These are phyloP conservation scores for Globisporangium carolinianum DNA, from an alignment of 352 stramenopile species.

Conservation along the genomic window DNA sequence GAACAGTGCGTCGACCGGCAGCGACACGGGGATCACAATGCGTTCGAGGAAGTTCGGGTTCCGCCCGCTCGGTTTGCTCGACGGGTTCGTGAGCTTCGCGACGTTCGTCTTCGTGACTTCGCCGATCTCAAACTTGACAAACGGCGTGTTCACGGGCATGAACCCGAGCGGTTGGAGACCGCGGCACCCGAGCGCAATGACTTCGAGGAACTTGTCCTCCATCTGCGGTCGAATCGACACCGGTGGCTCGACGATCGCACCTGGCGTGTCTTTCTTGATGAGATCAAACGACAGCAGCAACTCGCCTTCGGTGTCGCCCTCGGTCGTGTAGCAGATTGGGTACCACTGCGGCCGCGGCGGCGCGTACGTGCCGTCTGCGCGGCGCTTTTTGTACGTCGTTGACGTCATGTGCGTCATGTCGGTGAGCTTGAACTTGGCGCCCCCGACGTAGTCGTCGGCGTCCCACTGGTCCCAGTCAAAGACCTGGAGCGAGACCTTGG, in stretches of 20 bases:
- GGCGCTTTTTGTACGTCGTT: conserved; percentile 45
- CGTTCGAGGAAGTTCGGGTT: conserved; percentile 89
- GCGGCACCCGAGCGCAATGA: conserved; percentile 74
- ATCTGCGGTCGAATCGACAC: conserved; percentile 49
- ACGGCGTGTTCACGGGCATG: conserved; percentile 79
- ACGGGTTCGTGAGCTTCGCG: conserved; percentile 64
- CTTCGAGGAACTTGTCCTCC: conserved; percentile 70
- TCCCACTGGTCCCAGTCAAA: conserved; percentile 75
- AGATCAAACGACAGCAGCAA: conserved; percentile 75
- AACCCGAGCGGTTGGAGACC: conserved; percentile 74
- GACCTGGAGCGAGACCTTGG: conserved; percentile 67
- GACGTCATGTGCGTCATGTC: conserved; percentile 57
- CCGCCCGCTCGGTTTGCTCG: conserved; percentile 62
- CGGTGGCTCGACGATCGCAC: conserved; percentile 46
- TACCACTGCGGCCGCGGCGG: conserved; percentile 67
- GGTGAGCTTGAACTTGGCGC: conserved; percentile 44
- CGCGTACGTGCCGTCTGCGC: conserved; percentile 39
- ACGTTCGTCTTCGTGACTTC: conserved; percentile 52
- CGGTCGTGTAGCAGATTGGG: conserved; percentile 47
- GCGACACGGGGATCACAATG: conserved; percentile 73
- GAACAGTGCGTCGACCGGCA: conserved; percentile 83
- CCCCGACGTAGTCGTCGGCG: conserved; percentile 65
- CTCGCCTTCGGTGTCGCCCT: conserved; percentile 66
- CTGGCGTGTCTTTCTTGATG: conserved; percentile 58
- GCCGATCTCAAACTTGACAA: conserved; percentile 80